Conservation (phyloP, 1,139 yeast species). For the Diutina siamensis region DNA sequence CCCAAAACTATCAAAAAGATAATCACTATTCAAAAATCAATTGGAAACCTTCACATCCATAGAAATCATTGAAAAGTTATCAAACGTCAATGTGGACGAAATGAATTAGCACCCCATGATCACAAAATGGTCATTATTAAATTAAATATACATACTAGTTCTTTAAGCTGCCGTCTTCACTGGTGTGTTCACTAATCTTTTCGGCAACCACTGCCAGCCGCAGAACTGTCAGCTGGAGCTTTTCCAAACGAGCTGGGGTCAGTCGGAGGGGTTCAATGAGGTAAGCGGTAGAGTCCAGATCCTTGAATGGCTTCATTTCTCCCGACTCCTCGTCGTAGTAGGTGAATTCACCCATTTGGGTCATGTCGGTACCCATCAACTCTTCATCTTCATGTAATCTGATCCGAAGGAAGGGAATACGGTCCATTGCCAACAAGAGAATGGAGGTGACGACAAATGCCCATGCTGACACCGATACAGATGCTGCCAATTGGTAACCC, state of each 20-base stretch:
- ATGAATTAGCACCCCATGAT: no score
- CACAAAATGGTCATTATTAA: background rate
- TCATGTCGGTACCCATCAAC: slow-evolving; percentile 75
- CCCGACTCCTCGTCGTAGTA: slow-evolving; percentile 42
- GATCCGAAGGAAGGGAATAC: slow-evolving; percentile 70
- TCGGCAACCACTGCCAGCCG: background rate
- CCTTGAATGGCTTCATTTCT: slow-evolving; percentile 7
- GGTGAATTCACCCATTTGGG: slow-evolving; percentile 81
- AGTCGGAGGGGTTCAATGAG: slow-evolving; percentile 72
- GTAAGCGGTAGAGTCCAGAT: slow-evolving; percentile 29
- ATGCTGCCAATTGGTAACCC: slow-evolving; percentile 89
- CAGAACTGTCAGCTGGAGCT: slow-evolving; percentile 18
- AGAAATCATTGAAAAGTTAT: no score
- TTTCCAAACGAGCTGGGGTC: slow-evolving; percentile 29
- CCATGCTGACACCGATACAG: slow-evolving; percentile 67
- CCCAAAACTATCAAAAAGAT: no score
- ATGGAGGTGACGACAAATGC: slow-evolving; percentile 67
- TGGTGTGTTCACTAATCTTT: background rate
- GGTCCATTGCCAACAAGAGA: slow-evolving; percentile 62
- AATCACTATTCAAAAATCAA: no score
- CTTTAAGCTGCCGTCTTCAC: background rate
- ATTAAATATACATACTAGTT: background rate
- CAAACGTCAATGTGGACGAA: no score
- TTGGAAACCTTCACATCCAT: no score
- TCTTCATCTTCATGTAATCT: slow-evolving; percentile 88